Evolutionary conservation across 192 early-diverging fungal species (phyloP).

Genomic region (Rhizoclosmatium globosum): DNA sequence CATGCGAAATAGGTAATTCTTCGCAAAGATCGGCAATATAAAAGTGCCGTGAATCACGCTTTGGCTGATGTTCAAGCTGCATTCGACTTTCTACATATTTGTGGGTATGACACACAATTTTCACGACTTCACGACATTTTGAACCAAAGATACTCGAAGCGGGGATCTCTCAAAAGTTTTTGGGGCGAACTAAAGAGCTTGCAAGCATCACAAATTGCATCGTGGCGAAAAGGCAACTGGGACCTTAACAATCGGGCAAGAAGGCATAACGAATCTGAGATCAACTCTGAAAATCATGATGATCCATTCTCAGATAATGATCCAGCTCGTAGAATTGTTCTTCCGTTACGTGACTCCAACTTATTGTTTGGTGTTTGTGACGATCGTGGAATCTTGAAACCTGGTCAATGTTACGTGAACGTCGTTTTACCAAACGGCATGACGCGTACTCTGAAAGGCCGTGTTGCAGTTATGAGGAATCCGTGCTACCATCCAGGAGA

Average conservation of each 20-base stretch:
- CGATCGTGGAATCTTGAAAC: slow-evolving; percentile 5
- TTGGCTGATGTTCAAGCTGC: slow-evolving; percentile 25
- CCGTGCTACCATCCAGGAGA: slow-evolving; percentile 48
- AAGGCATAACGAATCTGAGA: neutral
- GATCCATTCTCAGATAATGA: slow-evolving; percentile 2
- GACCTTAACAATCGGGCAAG: too few relatives aligned
- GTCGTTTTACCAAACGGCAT: neutral
- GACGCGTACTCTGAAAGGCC: slow-evolving; percentile 17
- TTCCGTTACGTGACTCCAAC: slow-evolving; percentile 25
- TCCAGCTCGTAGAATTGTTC: slow-evolving; percentile 3
- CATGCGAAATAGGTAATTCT: slow-evolving; percentile 13
- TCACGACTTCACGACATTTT: slow-evolving; percentile 12
- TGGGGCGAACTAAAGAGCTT: slow-evolving; percentile 10
- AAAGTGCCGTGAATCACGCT: slow-evolving; percentile 26
- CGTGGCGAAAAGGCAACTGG: slow-evolving; percentile 18
- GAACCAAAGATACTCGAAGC: slow-evolving; percentile 2
- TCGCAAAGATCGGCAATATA: slow-evolving; percentile 33
- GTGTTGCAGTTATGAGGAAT: slow-evolving; percentile 34
- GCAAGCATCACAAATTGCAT: slow-evolving; percentile 11
- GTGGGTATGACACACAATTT: slow-evolving; percentile 15
- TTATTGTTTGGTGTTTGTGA: slow-evolving; percentile 39
- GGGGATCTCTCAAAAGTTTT: slow-evolving; percentile 2
- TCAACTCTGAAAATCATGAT: neutral
- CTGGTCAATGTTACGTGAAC: slow-evolving; percentile 32
- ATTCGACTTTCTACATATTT: slow-evolving; percentile 35